phyloP scores from a whole-genome alignment of 73 alveolate species.

The Tetrahymena elliotti region DNA sequence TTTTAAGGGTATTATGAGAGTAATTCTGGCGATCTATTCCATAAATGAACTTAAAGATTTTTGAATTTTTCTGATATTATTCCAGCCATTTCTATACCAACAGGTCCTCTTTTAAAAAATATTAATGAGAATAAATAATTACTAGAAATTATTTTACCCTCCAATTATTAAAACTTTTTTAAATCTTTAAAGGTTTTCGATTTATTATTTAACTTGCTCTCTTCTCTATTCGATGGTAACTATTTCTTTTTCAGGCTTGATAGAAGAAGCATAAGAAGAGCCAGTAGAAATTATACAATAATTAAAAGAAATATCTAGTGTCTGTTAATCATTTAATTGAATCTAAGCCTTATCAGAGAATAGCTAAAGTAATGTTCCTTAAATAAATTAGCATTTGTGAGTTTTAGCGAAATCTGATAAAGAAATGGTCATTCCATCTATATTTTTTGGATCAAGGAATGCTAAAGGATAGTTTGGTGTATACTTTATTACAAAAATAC shows the following conservation, averaged over 20 bases:
- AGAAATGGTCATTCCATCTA: not conserved
- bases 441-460: not conserved
- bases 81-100: not conserved
- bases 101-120: not conserved
- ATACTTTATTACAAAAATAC: not conserved
- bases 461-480: not conserved
- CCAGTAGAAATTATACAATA: not conserved
- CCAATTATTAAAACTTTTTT: not conserved
- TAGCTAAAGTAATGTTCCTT: not conserved
- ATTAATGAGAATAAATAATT: too few relatives aligned
- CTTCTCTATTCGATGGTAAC: not conserved
- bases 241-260: not conserved
- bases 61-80: not conserved
- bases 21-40: not conserved
- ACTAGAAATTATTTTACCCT: not conserved
- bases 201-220: not conserved
- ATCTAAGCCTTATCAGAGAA: not conserved
- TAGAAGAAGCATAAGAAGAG: not conserved
- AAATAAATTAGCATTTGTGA: not conserved
- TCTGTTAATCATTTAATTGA: too few relatives aligned
- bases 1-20: not conserved
- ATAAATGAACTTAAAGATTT: not conserved
- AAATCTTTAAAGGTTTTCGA: too few relatives aligned
- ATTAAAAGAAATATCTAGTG: not conserved
- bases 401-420: not conserved